Base-by-base conservation (phyloP, 2,329 filamentous ascomycete species). In the Proliferodiscus dingleyae region DNA sequence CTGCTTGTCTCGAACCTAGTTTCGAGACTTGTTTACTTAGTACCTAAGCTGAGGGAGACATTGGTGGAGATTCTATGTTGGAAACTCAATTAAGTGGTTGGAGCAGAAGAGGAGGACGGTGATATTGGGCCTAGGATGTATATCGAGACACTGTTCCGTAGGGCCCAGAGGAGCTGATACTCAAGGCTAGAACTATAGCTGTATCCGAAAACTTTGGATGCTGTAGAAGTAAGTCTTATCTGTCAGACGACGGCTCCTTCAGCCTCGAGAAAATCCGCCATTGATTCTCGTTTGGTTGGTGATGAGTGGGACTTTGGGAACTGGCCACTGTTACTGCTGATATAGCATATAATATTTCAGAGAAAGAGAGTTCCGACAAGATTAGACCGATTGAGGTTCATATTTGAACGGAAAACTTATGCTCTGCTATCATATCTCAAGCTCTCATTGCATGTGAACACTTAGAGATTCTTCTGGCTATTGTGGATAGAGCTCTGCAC, bases 1-100 rank as follows among this genome's bases (percentile, higher is more conserved):
- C 67, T 22, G 75, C 73, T 22, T 80, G 74, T 62, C 66, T 87
- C 10, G 83, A 83, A 0, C 79, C 80, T 3, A 68, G 81, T 44
- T 86, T 87, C 81, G 87, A 87, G 71, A 86, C 62, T 81, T 76
- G n/a, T 74, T 70, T 52, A 83, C 78, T 61, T 67, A 84, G 58
- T 87, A 87, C 75, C 77, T 3, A 76, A 74, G 49, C 80, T 79
- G 13, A 67, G 68, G 49, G 77, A 82, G 66, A 82, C 74, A n/a
- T 64, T 86, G 42, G 81, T 70, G 2, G 71, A 85, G 62, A 82
- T 81, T 76, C 73, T 3, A 87, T 87, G 83, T 64, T 87, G 60
- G 70, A 71, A 56, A 66, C 68, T 21, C 87, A 86, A 70, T 84
- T 1, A 70, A 78, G 54, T 77, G 77, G 58, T 81, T 80, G 0